These are phyloP conservation scores for Zelonia costaricensis DNA, from an alignment of 208 protist species.

Conservation along the genomic window DNA sequence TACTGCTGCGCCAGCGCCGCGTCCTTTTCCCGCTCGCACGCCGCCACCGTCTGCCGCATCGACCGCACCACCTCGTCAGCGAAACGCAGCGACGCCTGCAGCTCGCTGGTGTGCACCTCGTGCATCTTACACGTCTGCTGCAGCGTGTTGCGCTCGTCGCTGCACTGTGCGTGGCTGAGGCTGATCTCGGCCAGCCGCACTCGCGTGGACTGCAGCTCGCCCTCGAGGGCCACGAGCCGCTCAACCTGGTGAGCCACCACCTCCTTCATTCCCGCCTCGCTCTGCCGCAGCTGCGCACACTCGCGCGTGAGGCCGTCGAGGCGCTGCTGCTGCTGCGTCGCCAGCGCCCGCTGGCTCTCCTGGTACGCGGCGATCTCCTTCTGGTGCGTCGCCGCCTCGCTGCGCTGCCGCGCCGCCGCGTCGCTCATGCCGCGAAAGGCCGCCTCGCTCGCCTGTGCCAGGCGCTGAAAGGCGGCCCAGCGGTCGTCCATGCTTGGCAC, in stretches of 20 bases:
- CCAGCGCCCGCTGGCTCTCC: constrained; percentile 22
- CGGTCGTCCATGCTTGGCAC: constrained; percentile 25
- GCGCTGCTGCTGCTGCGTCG: constrained; percentile 19
- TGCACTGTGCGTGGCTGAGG: constrained; percentile 12
- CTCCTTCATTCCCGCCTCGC: constrained; percentile 22
- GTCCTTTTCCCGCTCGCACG: constrained; percentile 28
- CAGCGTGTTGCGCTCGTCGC: constrained; percentile 14
- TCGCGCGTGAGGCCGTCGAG: constrained; percentile 25
- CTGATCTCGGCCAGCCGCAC: constrained; percentile 13
- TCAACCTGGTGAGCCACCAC: constrained; percentile 32
- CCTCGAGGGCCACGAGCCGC: constrained; percentile 24
- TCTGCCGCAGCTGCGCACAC: constrained; percentile 26
- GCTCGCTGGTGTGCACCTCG: constrained; percentile 19
- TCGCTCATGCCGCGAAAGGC: constrained; percentile 17
- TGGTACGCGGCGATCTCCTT: constrained; percentile 31
- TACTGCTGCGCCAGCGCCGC: constrained; percentile 43
- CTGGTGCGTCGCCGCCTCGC: constrained; percentile 14
- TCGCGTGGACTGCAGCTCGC: constrained; percentile 19
- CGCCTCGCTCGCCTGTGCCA: constrained; percentile 22
- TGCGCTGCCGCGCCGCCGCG: constrained; percentile 2
- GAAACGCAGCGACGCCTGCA: constrained; percentile 26
- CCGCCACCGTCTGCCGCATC: constrained; percentile 27
- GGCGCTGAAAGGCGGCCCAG: constrained; percentile 23
- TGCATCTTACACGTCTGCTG: constrained; percentile 27
- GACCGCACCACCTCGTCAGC: constrained; percentile 28